These are phyloP conservation scores for Eucalyptus microcorys DNA, from an alignment of 345 rosid genomes.

Conservation along the genomic window DNA sequence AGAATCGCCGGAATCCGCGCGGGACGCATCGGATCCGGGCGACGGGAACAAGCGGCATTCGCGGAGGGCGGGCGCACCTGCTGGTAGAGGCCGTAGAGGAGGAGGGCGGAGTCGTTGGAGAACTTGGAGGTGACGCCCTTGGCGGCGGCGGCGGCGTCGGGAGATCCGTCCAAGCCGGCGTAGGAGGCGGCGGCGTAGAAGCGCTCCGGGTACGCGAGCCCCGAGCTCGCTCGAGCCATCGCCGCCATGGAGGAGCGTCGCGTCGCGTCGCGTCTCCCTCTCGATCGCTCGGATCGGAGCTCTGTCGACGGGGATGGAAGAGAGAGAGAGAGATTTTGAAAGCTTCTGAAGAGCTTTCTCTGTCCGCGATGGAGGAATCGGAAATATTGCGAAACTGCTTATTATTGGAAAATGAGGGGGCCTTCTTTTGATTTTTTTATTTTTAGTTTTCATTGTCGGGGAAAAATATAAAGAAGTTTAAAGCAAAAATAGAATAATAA, in stretches of 20 bases:
- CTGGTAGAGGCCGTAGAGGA: constrained; percentile 80
- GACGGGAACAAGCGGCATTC: background rate
- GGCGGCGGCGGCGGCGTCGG: constrained; percentile 18
- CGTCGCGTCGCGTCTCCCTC: background rate
- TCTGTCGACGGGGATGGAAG: fast-evolving
- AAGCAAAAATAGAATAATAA: background rate
- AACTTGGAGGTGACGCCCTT: constrained; percentile 56
- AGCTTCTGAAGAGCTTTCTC: background rate
- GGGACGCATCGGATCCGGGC: background rate
- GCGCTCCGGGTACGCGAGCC: constrained; percentile 94
- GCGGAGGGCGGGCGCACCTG: constrained; percentile 33
- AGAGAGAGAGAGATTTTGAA: background rate
- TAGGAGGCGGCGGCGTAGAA: constrained; percentile 91
- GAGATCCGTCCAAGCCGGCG: constrained; percentile 90
- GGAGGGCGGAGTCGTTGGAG: constrained; percentile 67
- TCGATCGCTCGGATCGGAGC: background rate
- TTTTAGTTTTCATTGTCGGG: background rate
- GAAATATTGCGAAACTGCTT: background rate
- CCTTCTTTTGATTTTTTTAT: fast-evolving
- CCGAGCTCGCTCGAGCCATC: constrained; percentile 57
- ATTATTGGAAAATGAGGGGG: background rate
- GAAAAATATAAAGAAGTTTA: background rate
- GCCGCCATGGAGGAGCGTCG: constrained; percentile 12
- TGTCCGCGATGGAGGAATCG: background rate
- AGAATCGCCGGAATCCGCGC: background rate